Evolutionary conservation across 306 rosid species (phyloP).

Genomic region (Potentilla sterilis): DNA sequence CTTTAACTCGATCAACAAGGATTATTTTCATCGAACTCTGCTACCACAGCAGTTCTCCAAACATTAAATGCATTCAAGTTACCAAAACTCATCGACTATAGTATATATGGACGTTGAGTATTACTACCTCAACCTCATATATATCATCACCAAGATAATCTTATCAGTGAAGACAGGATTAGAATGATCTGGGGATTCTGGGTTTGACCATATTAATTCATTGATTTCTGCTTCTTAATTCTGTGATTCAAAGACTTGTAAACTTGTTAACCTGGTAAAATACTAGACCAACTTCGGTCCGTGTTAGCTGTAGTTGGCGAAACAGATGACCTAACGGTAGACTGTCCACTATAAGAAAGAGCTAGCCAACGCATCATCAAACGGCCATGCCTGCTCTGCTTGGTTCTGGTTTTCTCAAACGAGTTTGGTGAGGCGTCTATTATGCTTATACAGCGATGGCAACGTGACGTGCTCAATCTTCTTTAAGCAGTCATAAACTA

Average conservation of each 20-base stretch:
- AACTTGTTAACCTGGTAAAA: neutral
- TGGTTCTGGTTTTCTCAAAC: neutral
- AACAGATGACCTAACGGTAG: neutral
- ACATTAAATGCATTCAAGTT: neutral
- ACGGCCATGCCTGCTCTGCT: neutral
- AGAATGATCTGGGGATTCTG: neutral
- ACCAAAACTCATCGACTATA: neutral
- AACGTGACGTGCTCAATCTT: neutral
- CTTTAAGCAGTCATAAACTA: neutral
- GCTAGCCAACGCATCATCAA: neutral
- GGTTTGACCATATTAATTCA: neutral
- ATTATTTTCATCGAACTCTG: neutral
- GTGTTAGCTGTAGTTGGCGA: neutral
- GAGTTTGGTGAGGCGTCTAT: conserved; percentile 7
- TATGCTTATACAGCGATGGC: neutral
- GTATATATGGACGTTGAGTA: neutral
- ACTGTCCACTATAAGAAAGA: neutral
- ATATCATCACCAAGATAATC: neutral
- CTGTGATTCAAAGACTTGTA: neutral
- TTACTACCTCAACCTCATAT: neutral
- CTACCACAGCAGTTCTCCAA: too few species aligned
- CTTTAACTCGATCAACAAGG: neutral
- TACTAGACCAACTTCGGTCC: neutral
- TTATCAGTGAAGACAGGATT: neutral
- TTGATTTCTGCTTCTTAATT: neutral